Percentiles rank a stretch among this genome's conserved stretches.
These are phyloP conservation scores for Herpotrichia juniperi DNA, from an alignment of 2,329 filamentous ascomycete species.

Conservation along the genomic window DNA sequence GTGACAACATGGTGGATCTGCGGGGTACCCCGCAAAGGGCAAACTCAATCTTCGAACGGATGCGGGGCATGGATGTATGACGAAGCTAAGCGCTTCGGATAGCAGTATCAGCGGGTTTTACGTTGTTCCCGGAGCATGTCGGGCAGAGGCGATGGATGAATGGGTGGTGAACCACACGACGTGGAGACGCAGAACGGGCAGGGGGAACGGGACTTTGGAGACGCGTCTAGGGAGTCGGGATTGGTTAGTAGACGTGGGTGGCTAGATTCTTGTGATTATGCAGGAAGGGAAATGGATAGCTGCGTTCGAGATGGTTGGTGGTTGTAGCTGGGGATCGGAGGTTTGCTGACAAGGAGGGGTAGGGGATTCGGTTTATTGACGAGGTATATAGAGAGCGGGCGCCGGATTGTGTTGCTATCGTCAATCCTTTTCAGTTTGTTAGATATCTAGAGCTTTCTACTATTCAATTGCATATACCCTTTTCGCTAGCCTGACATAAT, in stretches of 20 bases:
- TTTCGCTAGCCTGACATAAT: constrained; percentile 14
- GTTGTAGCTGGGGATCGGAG: too few relatives aligned
- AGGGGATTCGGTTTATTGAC: not conserved
- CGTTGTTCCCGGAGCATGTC: not conserved
- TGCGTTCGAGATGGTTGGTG: too few relatives aligned
- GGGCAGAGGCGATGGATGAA: not conserved
- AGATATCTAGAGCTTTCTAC: not conserved
- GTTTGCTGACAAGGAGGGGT: too few relatives aligned
- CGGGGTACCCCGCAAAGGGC: not conserved
- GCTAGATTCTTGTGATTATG: too few relatives aligned
- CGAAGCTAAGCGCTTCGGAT: not conserved
- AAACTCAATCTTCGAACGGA: not conserved
- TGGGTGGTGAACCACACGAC: too few relatives aligned
- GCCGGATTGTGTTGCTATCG: not conserved
- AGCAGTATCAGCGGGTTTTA: not conserved
- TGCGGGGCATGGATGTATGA: not conserved
- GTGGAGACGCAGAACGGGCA: too few relatives aligned
- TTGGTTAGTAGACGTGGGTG: too few relatives aligned
- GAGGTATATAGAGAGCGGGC: not conserved
- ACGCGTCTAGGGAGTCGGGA: too few relatives aligned
- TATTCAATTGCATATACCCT: not conserved
- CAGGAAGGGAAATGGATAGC: too few relatives aligned
- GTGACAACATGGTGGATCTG: not conserved
- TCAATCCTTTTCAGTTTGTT: not conserved
- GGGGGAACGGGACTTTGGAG: too few relatives aligned